Conservation (phyloP, 192 early-diverging fungal genomes). For the Entomortierella beljakovae region DNA sequence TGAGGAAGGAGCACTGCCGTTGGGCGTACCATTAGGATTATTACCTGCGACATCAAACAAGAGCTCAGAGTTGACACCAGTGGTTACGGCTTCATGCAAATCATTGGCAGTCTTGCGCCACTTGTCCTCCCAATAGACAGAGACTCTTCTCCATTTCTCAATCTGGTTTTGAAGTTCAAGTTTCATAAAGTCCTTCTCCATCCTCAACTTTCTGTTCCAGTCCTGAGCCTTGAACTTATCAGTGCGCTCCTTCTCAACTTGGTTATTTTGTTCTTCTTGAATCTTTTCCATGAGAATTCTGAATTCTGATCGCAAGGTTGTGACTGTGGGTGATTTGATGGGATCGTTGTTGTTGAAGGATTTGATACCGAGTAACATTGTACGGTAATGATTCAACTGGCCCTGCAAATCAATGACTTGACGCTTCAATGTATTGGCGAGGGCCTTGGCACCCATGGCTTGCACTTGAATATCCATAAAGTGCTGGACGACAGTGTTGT, state of each 20-base stretch:
- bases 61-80: conserved; percentile 35
- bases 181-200: conserved; percentile 57
- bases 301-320: conserved; percentile 47
- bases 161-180: conserved; percentile 53
- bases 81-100: conserved; percentile 48
- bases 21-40: neutral
- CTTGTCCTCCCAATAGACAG: conserved; percentile 53
- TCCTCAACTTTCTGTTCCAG: conserved; percentile 52
- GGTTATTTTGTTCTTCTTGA: conserved; percentile 48
- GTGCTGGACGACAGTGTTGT: conserved; percentile 52
- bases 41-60: conserved; percentile 26
- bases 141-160: conserved; percentile 53
- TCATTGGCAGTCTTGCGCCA: conserved; percentile 50
- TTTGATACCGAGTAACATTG: conserved; percentile 53
- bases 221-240: conserved; percentile 53
- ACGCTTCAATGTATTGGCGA: conserved; percentile 46
- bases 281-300: conserved; percentile 49
- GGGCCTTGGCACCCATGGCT: conserved; percentile 49
- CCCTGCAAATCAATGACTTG: conserved; percentile 41
- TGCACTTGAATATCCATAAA: conserved; percentile 55
- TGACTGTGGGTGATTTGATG: conserved; percentile 51
- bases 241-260: conserved; percentile 40
- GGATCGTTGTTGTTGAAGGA: conserved; percentile 55
- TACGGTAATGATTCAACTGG: conserved; percentile 43
- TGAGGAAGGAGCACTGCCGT: conserved; percentile 11